phyloP scores from a whole-genome alignment of 305 asterid species.

The Withania somnifera region DNA sequence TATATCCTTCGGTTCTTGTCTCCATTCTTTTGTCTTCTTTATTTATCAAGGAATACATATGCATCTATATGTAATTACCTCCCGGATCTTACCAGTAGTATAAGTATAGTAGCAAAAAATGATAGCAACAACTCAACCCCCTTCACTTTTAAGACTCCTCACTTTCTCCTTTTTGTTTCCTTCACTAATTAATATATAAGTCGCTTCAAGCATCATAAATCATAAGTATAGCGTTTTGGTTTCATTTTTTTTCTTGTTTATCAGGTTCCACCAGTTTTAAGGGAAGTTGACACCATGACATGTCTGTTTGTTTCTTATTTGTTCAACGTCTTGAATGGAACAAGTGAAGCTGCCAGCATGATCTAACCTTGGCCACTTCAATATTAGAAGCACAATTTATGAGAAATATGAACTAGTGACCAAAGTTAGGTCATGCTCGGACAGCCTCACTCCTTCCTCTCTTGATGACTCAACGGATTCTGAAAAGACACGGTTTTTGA shows the following conservation, averaged over 20 bases:
- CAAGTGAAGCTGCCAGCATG: constrained; percentile 99
- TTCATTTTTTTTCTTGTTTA: too few species aligned
- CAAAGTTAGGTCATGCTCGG: constrained; percentile 82
- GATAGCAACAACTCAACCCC: neutral
- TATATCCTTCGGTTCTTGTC: neutral
- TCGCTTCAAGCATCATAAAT: neutral
- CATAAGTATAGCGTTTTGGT: neutral
- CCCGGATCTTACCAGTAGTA: neutral
- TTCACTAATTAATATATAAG: too few species aligned
- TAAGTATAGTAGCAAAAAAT: neutral
- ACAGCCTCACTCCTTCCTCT: constrained; percentile 95
- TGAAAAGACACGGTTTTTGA: too few species aligned
- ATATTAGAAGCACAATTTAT: too few species aligned
- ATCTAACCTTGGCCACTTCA: constrained; percentile 44
- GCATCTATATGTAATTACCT: too few species aligned
- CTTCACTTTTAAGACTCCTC: too few species aligned
- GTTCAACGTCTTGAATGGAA: constrained; percentile 35
- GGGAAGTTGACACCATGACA: neutral
- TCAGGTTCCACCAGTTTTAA: too few species aligned
- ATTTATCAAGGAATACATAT: too few species aligned
- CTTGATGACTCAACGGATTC: constrained; percentile 8
- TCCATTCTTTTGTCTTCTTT: neutral
- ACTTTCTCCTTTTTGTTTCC: neutral
- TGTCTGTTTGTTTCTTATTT: neutral
- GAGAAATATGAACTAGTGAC: neutral